phyloP scores from a whole-genome alignment of 805 yeast species.

The Yamadazyma nakazawae region DNA sequence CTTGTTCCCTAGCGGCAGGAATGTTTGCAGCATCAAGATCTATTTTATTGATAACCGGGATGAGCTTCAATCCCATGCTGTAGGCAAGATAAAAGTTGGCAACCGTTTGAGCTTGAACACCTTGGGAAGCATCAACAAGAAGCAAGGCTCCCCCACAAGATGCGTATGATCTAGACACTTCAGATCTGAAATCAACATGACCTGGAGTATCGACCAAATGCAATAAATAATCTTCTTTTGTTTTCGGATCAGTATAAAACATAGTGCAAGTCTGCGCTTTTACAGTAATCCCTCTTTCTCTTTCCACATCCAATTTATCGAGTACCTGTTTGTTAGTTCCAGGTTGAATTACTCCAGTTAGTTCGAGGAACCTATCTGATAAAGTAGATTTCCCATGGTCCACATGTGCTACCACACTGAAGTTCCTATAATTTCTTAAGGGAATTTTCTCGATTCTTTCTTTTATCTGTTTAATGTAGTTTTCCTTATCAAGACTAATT shows the following conservation, averaged over 20 bases:
- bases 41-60: slow-evolving; percentile 90
- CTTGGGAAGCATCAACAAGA: slow-evolving; percentile 92
- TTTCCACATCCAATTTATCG: slow-evolving; percentile 89
- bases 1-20: slow-evolving; percentile 74
- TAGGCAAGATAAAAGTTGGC: slow-evolving; percentile 92
- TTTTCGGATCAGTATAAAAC: slow-evolving; percentile 62
- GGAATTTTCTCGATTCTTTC: slow-evolving; percentile 77
- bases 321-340: slow-evolving; percentile 78
- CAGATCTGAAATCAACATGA: slow-evolving; percentile 93
- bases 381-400: slow-evolving; percentile 89
- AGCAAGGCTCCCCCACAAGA: slow-evolving; percentile 93
- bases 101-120: slow-evolving; percentile 98
- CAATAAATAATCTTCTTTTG: slow-evolving; percentile 70
- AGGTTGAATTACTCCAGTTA: slow-evolving; percentile 83
- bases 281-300: slow-evolving; percentile 95
- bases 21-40: slow-evolving; percentile 88
- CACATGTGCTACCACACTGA: slow-evolving; percentile 94
- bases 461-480: slow-evolving; percentile 34
- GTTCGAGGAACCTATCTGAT: slow-evolving; percentile 81
- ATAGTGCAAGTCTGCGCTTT: slow-evolving; percentile 96
- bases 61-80: slow-evolving; percentile 72
- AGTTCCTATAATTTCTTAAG: slow-evolving; percentile 76
- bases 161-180: slow-evolving; percentile 90
- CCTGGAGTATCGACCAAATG: slow-evolving; percentile 98
- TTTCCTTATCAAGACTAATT: slow-evolving; percentile 26